Percentiles rank a stretch among this genome's conserved stretches.
Conservation (phyloP, 2,329 filamentous ascomycete genomes). For the Pseudogymnoascus sp. region DNA sequence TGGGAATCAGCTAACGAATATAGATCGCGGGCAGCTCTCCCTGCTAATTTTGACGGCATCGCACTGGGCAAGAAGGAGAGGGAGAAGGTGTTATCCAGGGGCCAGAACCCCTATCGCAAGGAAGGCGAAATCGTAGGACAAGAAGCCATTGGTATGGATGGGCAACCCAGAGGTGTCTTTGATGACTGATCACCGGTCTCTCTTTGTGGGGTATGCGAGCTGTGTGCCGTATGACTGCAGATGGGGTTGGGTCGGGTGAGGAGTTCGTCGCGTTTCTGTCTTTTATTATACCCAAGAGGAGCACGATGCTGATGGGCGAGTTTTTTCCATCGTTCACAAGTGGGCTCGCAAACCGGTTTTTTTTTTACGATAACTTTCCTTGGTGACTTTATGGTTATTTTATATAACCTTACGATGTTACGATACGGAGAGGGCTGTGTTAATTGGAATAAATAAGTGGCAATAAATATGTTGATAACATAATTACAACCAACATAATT, state of each 20-base stretch:
- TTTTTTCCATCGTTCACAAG: neutral
- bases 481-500: neutral
- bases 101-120: constrained; percentile 17
- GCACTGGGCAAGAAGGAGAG: constrained; percentile 34
- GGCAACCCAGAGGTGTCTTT: neutral
- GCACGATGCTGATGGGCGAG: neutral
- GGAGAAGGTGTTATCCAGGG: constrained; percentile 23
- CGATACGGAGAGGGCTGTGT: neutral
- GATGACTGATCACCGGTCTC: neutral
- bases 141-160: constrained; percentile 1
- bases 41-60: constrained; percentile 36
- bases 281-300: neutral
- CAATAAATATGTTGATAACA: neutral
- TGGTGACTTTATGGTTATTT: neutral
- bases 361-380: neutral
- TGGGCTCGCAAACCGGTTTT: neutral
- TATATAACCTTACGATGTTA: neutral
- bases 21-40: constrained; percentile 29
- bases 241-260: neutral
- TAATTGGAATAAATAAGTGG: neutral
- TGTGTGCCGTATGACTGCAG: neutral
- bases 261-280: neutral
- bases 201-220: neutral
- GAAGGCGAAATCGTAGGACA: constrained; percentile 9
- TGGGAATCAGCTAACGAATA: neutral